Evolutionary conservation across 2,329 filamentous ascomycete genomes (phyloP), one percentile per base, ranked within the genome.

Genomic region (Madurella mycetomatis): DNA sequence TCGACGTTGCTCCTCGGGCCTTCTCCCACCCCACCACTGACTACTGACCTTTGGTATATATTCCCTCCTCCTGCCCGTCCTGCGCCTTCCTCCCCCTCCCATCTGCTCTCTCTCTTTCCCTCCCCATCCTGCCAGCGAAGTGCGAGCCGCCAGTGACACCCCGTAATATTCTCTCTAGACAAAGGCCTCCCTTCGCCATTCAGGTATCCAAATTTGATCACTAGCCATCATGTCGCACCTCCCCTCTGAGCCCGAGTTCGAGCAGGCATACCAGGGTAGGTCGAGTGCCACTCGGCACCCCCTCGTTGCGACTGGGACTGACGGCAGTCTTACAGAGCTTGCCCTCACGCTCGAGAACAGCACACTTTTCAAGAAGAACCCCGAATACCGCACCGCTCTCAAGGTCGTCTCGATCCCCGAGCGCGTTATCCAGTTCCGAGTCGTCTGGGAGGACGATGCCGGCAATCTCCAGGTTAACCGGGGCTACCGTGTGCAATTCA

Each of bases 401-500:
- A 80, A 88, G 69, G 85, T 99, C 65, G 86, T 86, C 70, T 85
- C 92, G 64, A 85, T 97, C 69, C 94, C 94, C 54, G 94, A 99
- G 83, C 91, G 94, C 63, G 75, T 96, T 69, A 88, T 97, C 72
- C 92, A 97, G 77, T 99, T 99, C 86, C 87, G 94, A 65, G 91
- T 99, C 54, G 85, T 89, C 70, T 97, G 94, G 94, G 92, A 96
- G 75, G 85, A 96, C 73, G 94, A 97, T 81, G 86, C 90, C 73
- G 88, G 88, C 75, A 72, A 89, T 70, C 80, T 92, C 66, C 88
- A 95, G 76, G 87, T 96, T 76, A 96, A 96, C 85, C 87, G 89
- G 62, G 94, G 91, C 64, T 96, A 88, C 82, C 88, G 94, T 67
- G 92, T 99, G 47, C 94, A 97, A 77, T 97, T 95, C 85, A 99